phyloP scores from a whole-genome alignment of 2,329 filamentous ascomycete genomes.

The Aspergillus carbonarius region DNA sequence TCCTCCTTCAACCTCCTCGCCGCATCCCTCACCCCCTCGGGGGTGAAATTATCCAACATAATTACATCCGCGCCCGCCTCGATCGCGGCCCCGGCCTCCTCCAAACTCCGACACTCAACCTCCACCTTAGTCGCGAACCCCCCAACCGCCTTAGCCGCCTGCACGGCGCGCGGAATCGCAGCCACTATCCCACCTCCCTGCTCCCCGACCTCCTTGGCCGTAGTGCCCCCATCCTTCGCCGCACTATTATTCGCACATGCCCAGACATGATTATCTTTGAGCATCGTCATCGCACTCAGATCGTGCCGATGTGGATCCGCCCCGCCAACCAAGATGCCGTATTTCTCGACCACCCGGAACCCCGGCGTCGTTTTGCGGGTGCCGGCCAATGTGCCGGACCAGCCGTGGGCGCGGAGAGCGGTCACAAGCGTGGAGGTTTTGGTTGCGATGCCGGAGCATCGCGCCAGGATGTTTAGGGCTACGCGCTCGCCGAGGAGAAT shows the following conservation, averaged over 20 bases:
- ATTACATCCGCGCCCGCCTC: slow-evolving; percentile 88
- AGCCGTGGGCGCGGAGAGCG: slow-evolving; percentile 63
- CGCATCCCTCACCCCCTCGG: slow-evolving; percentile 72
- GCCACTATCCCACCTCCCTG: slow-evolving; percentile 40
- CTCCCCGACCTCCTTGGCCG: slow-evolving; percentile 18
- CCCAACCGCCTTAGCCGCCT: slow-evolving; percentile 75
- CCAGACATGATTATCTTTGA: slow-evolving; percentile 99
- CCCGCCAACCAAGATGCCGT: slow-evolving; percentile 92
- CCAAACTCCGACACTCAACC: slow-evolving; percentile 87
- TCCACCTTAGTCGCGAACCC: slow-evolving; percentile 94
- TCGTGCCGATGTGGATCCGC: slow-evolving; percentile 92
- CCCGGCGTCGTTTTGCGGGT: slow-evolving; percentile 97
- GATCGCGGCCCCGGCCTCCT: slow-evolving; percentile 88
- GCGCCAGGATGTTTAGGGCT: slow-evolving; percentile 82
- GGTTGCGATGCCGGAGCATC: slow-evolving; percentile 88
- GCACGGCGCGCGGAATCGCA: slow-evolving; percentile 81
- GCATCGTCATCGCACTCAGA: slow-evolving; percentile 92
- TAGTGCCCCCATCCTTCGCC: slow-evolving; percentile 3
- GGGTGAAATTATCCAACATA: slow-evolving; percentile 95
- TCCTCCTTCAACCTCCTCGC: slow-evolving; percentile 73
- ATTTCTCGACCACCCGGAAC: slow-evolving; percentile 94
- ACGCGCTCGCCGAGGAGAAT: slow-evolving; percentile 91
- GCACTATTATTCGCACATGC: slow-evolving; percentile 60
- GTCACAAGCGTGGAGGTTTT: slow-evolving; percentile 50
- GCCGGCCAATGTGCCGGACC: slow-evolving; percentile 80